phyloP scores from a whole-genome alignment of 2,329 filamentous ascomycete genomes.

The Volutella citrinella region DNA sequence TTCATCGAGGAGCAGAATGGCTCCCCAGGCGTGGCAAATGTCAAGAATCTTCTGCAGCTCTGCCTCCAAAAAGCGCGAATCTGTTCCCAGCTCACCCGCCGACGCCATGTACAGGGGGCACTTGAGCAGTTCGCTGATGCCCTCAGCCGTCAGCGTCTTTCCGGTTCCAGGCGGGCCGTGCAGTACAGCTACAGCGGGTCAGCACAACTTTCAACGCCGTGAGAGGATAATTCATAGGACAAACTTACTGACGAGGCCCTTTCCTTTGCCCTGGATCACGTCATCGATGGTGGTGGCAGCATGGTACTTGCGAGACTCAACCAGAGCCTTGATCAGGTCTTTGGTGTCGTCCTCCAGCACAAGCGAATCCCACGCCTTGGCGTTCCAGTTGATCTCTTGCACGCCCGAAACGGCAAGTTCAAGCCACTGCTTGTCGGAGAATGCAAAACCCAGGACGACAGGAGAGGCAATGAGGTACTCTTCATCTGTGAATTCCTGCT shows the following conservation, averaged over 20 bases:
- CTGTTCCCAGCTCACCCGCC: constrained; percentile 77
- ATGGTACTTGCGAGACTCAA: constrained; percentile 81
- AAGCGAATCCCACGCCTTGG: constrained; percentile 76
- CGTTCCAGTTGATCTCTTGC: constrained; percentile 80
- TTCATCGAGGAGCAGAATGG: constrained; percentile 75
- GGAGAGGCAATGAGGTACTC: constrained; percentile 82
- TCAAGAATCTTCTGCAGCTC: constrained; percentile 83
- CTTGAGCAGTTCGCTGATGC: constrained; percentile 78
- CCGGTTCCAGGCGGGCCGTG: constrained; percentile 85
- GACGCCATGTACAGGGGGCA: constrained; percentile 82
- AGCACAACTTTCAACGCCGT: too few species aligned
- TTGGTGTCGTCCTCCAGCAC: constrained; percentile 65
- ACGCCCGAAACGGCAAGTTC: constrained; percentile 81
- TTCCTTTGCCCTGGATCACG: constrained; percentile 79
- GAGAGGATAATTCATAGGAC: too few species aligned
- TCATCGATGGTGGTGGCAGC: constrained; percentile 80
- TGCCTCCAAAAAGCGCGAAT: constrained; percentile 68
- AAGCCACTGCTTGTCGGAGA: constrained; percentile 86
- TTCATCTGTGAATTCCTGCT: constrained; percentile 68
- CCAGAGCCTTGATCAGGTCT: constrained; percentile 69
- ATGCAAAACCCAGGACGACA: constrained; percentile 82
- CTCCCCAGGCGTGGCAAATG: constrained; percentile 82
- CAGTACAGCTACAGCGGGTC: constrained; percentile 53
- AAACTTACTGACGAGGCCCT: constrained; percentile 66
- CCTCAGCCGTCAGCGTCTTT: constrained; percentile 85